Conservation (phyloP, 2,329 filamentous ascomycete genomes). For the Fusarium fujikuroi region DNA sequence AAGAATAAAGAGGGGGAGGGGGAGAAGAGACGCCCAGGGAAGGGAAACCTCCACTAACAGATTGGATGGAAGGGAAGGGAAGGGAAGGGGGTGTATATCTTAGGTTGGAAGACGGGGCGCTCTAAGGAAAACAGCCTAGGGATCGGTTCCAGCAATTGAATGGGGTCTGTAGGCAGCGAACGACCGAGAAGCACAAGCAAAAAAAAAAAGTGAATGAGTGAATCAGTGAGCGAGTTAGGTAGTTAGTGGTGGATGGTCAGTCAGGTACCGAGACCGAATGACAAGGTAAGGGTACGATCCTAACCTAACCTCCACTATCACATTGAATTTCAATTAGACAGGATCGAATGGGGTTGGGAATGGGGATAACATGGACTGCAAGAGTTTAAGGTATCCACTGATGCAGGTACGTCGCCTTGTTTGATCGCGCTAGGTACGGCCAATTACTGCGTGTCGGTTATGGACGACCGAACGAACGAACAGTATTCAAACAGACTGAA, state of each 20-base stretch:
- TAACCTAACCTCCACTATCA: neutral
- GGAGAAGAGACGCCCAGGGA: constrained; percentile 2
- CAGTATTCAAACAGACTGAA: constrained; percentile 28
- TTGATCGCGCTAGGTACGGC: constrained; percentile 40
- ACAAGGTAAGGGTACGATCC: constrained; percentile 2
- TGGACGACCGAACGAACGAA: constrained; percentile 27
- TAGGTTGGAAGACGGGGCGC: neutral
- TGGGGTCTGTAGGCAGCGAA: constrained; percentile 11
- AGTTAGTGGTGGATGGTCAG: neutral
- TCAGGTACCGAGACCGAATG: constrained; percentile 9
- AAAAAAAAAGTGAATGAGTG: neutral
- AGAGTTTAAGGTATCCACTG: constrained; percentile 38
- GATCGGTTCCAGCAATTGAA: constrained; percentile 20
- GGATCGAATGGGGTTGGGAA: neutral
- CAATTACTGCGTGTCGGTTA: constrained; percentile 29
- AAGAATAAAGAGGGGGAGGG: constrained; percentile 33
- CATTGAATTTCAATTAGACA: neutral
- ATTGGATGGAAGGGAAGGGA: constrained; percentile 1
- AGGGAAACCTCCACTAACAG: constrained; percentile 12
- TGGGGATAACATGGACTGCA: neutral
- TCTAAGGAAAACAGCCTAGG: constrained; percentile 20
- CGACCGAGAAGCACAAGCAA: constrained; percentile 16
- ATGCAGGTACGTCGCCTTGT: constrained; percentile 42
- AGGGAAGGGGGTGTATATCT: constrained; percentile 20
- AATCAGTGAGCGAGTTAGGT: neutral